A percentile compares a stretch with the other conserved stretches of the same genome.
Conservation (phyloP, 257 asterid species). For the Scutellaria minor region DNA sequence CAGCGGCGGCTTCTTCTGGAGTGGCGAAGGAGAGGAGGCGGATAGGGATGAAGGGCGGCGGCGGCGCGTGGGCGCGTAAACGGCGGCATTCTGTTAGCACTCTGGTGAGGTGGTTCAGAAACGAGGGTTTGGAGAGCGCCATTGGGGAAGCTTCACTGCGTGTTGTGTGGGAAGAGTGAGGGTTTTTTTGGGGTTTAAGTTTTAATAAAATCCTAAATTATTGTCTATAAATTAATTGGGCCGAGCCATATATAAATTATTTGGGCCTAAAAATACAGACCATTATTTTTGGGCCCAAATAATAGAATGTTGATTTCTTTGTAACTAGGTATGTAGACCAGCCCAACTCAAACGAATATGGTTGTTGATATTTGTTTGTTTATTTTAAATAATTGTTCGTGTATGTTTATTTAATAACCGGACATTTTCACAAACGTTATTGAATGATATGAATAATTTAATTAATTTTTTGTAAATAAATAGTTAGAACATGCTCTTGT, state of each 20-base stretch:
- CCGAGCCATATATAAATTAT: background rate
- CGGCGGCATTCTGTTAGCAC: constrained; percentile 49
- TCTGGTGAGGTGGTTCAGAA: constrained; percentile 56
- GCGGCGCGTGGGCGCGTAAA: constrained; percentile 42
- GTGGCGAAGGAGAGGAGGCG: constrained; percentile 90
- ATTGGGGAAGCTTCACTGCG: constrained; percentile 39
- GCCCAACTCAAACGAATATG: too few species aligned
- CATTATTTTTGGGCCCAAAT: background rate
- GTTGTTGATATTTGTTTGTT: too few species aligned
- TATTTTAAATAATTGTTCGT: too few species aligned
- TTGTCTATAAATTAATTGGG: constrained; percentile 12
- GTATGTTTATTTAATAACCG: too few species aligned
- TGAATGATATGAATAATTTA: too few species aligned
- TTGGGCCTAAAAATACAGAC: background rate
- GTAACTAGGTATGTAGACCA: too few species aligned
- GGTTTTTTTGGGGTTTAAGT: constrained; percentile 18
- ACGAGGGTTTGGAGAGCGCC: constrained; percentile 76
- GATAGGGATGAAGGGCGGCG: constrained; percentile 44
- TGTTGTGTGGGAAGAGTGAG: background rate
- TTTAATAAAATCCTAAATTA: background rate
- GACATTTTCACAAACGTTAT: too few species aligned
- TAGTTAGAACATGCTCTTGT: too few species aligned
- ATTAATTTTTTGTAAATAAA: too few species aligned
- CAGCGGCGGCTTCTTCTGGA: constrained; percentile 96
- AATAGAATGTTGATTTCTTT: too few species aligned